Evolutionary conservation across 768 basidiomycete species (phyloP), one percentile per base, ranked within the genome.

Genomic region (Collybia sp.): DNA sequence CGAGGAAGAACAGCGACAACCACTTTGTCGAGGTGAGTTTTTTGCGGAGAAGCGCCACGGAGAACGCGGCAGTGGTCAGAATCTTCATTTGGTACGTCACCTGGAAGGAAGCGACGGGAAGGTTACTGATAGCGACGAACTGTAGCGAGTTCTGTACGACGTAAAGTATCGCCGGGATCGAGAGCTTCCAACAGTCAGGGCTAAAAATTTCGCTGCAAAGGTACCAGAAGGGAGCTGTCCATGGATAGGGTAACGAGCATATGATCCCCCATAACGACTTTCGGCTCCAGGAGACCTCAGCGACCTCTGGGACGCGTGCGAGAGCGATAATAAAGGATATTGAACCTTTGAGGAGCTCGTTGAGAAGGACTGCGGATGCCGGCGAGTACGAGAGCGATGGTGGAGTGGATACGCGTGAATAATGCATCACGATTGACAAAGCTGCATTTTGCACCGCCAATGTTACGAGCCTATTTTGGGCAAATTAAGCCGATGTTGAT

Each of bases 51-150:
- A 97, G 75, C 1, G 80, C 66, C 45, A 95, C 92, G 37, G 89
- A 91, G 64, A 94, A 94, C 42, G 87, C 91, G 16, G 93, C 94
- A 12, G 93, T 97, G 41, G 93, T 97, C 46, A 97, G 77, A 61
- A 97, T 97, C 67, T 97, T 97, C 93, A 97, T 94, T 67, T 97
- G 93, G 63, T 97, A 95, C 8, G 89, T 90, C 51, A 97, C 93
- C 63, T 98, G 95, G 70, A 97, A 99, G 2, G 95, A 92, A 12
- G 96, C 95, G 44, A 93, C 94, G 33, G 92, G 91, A 47, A 99
- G 80, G 66, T 99, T 98, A 53, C 82, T 81, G 50, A 95, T 86
- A 17, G 96, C 96, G 53, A 96, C 91, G 65, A 95, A 99, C 65
- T 98, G 96, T 17, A 99, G 81, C 33, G 90, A 88, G 64, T 97